Percentiles rank a stretch among this genome's conserved stretches.
Conservation (phyloP, 441 rosid species). For the Eugenia klotzschiana region DNA sequence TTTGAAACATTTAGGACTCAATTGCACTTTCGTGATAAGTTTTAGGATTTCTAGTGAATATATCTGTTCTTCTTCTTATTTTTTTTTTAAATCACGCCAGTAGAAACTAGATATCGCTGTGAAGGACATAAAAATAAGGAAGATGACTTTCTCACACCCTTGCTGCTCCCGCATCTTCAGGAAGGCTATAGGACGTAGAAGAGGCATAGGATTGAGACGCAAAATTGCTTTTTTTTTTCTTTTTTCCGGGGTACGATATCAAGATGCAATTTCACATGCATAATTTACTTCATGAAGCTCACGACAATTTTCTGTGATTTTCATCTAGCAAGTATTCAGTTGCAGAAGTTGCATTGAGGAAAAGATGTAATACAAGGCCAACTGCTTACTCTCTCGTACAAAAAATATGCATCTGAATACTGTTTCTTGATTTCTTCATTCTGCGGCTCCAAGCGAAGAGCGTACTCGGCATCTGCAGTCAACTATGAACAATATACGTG, state of each 20-base stretch:
- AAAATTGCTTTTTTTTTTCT: neutral
- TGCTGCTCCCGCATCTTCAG: no score
- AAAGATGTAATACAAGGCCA: neutral
- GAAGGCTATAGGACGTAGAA: no score
- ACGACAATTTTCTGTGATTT: neutral
- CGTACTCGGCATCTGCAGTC: slow-evolving; percentile 78
- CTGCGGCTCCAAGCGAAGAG: slow-evolving; percentile 68
- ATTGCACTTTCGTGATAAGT: no score
- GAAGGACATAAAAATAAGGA: no score
- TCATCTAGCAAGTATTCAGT: neutral
- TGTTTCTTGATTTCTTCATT: slow-evolving; percentile 83
- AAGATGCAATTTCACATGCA: neutral
- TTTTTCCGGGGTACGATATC: neutral
- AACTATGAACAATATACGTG: slow-evolving; percentile 10
- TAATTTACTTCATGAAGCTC: neutral
- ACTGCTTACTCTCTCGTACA: slow-evolving; percentile 53
- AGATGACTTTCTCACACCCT: no score
- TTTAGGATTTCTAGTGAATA: no score
- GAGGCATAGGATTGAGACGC: no score
- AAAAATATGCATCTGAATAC: slow-evolving; percentile 46
- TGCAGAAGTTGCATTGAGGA: neutral
- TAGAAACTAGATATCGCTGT: no score
- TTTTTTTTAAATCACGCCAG: no score
- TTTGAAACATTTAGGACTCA: no score
- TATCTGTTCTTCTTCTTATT: no score